A percentile compares a stretch with the other conserved stretches of the same genome.
These are phyloP conservation scores for Penicillium canescens DNA, from an alignment of 495 filamentous ascomycete species.

Conservation along the genomic window DNA sequence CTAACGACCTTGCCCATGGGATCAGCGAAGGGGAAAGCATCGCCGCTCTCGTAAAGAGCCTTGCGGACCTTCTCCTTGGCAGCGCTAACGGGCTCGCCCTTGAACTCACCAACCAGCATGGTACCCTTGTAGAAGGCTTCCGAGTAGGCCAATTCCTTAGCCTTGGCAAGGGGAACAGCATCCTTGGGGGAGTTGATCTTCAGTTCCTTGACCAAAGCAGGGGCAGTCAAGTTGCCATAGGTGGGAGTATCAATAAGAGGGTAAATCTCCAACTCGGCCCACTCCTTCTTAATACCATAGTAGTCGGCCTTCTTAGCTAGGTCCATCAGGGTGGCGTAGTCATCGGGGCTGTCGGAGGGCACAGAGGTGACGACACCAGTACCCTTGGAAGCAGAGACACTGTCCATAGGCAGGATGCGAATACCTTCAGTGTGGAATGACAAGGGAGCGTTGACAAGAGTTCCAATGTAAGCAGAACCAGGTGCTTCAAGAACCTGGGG, in stretches of 20 bases:
- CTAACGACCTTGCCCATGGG: slow-evolving; percentile 86
- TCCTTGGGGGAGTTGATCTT: slow-evolving; percentile 98
- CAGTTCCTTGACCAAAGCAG: slow-evolving; percentile 81
- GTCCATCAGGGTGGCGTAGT: slow-evolving; percentile 86
- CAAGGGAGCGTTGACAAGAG: slow-evolving; percentile 82
- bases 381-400: slow-evolving; percentile 87
- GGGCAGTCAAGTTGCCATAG: slow-evolving; percentile 82
- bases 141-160: slow-evolving; percentile 95
- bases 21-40: slow-evolving; percentile 91
- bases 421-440: slow-evolving; percentile 84
- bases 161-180: slow-evolving; percentile 81
- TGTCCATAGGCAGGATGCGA: slow-evolving; percentile 91
- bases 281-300: slow-evolving; percentile 96
- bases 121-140: slow-evolving; percentile 97
- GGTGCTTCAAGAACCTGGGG: slow-evolving; percentile 60
- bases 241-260: slow-evolving; percentile 90
- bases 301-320: slow-evolving; percentile 96
- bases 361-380: slow-evolving; percentile 96
- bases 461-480: slow-evolving; percentile 82
- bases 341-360: slow-evolving; percentile 92
- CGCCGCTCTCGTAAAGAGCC: slow-evolving; percentile 72
- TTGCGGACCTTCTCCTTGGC: slow-evolving; percentile 85
- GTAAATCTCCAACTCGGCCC: slow-evolving; percentile 83
- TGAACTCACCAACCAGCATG: slow-evolving; percentile 87
- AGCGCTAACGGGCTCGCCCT: slow-evolving; percentile 78